Evolutionary conservation across 192 early-diverging fungal genomes (phyloP).

Genomic region (Diversispora eburnea): DNA sequence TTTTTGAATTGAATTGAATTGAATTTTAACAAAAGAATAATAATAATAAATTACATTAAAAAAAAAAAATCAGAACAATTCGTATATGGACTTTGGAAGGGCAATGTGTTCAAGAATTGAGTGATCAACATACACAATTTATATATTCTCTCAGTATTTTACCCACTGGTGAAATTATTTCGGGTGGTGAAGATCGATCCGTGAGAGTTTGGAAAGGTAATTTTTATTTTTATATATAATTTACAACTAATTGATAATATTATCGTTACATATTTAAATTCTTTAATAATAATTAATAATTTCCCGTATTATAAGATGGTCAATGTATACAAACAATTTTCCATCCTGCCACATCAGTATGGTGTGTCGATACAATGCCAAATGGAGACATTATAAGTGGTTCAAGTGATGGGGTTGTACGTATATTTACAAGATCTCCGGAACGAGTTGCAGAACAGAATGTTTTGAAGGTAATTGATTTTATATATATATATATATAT

Average conservation of each 20-base stretch:
- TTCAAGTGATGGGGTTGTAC: constrained; percentile 74
- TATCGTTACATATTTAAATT: neutral
- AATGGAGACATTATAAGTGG: constrained; percentile 87
- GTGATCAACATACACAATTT: constrained; percentile 83
- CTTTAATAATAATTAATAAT: neutral
- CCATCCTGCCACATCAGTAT: constrained; percentile 88
- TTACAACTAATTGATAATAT: neutral
- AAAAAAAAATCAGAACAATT: constrained; percentile 58
- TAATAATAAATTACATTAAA: neutral
- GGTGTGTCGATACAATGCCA: constrained; percentile 72
- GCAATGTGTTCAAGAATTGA: constrained; percentile 65
- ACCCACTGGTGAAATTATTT: constrained; percentile 75
- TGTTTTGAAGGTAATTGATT: constrained; percentile 33
- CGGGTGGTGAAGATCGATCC: constrained; percentile 91
- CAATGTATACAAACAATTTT: constrained; percentile 74
- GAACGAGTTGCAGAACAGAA: constrained; percentile 59
- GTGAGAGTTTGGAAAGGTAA: constrained; percentile 80
- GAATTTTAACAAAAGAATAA: too few species aligned
- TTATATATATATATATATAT: too few species aligned
- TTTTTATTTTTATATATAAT: neutral
- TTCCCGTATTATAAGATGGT: constrained; percentile 42
- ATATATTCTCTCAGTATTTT: constrained; percentile 78
- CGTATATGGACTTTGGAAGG: constrained; percentile 78
- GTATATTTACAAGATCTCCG: constrained; percentile 69
- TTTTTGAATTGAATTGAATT: neutral